phyloP scores from a whole-genome alignment of 768 basidiomycete species.

The Russula sp. region DNA sequence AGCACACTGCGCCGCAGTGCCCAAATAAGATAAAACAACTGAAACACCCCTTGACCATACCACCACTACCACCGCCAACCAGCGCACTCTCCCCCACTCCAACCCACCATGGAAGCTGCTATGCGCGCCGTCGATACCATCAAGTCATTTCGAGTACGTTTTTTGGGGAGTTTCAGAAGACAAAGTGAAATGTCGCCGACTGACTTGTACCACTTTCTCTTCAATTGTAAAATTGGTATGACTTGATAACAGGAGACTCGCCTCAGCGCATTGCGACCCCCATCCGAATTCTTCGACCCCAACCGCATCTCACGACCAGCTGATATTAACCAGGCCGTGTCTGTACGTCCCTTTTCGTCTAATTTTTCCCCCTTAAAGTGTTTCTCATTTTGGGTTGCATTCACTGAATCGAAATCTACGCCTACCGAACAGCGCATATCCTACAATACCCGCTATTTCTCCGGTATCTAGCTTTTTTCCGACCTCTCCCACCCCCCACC shows the following conservation, averaged over 20 bases:
- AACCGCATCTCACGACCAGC: conserved; percentile 79
- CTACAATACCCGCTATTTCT: conserved; percentile 90
- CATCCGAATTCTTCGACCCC: conserved; percentile 75
- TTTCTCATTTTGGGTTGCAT: neutral
- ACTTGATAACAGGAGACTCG: conserved; percentile 55
- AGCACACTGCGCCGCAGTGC: conserved; percentile 16
- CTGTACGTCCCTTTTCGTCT: conserved; percentile 39
- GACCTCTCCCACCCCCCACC: neutral
- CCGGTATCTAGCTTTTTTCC: conserved; percentile 37
- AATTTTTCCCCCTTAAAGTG: neutral
- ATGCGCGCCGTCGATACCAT: conserved; percentile 61
- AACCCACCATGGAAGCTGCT: conserved; percentile 50
- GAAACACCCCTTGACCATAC: neutral
- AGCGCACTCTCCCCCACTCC: neutral
- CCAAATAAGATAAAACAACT: conserved; percentile 16
- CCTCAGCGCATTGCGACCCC: conserved; percentile 65
- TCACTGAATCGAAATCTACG: neutral
- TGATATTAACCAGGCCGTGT: conserved; percentile 71
- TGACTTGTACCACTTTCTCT: too few species aligned
- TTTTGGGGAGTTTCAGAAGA: neutral
- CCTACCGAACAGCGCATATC: conserved; percentile 63
- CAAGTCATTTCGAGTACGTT: conserved; percentile 61
- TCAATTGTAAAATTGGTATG: too few species aligned
- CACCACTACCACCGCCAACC: neutral
- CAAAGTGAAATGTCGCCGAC: too few species aligned